These are phyloP conservation scores for Aspergillus aculeatus DNA, from an alignment of 2,329 filamentous ascomycete species.

Conservation along the genomic window DNA sequence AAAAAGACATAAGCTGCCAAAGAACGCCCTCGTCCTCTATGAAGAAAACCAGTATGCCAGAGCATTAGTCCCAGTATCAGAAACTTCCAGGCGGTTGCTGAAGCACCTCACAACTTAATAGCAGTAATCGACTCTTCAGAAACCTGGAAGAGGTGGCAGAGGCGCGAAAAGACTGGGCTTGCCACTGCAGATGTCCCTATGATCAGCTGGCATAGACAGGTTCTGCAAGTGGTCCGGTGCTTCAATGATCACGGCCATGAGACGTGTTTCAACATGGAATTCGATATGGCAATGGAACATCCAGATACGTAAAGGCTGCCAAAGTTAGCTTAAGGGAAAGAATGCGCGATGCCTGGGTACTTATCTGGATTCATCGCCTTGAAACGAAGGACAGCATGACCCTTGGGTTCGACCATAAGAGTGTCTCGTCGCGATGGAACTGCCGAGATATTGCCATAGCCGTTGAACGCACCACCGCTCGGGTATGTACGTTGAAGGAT, in stretches of 20 bases:
- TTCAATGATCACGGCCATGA: slow-evolving; percentile 34
- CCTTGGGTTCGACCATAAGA: slow-evolving; percentile 33
- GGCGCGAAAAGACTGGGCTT: slow-evolving; percentile 1
- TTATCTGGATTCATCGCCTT: slow-evolving; percentile 36
- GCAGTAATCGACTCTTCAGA: neutral
- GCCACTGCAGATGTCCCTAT: slow-evolving; percentile 2
- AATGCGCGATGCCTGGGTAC: neutral
- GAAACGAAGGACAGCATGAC: slow-evolving; percentile 36
- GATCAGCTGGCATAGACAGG: slow-evolving; percentile 5
- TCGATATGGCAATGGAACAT: slow-evolving; percentile 39
- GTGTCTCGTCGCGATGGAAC: slow-evolving; percentile 35
- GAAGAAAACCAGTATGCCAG: neutral
- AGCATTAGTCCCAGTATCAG: no score
- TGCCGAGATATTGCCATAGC: slow-evolving; percentile 25
- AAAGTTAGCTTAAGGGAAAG: neutral
- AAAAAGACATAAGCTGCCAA: neutral
- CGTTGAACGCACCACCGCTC: slow-evolving; percentile 28
- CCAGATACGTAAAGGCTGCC: slow-evolving; percentile 26
- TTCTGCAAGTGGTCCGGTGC: slow-evolving; percentile 24
- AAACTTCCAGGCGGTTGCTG: neutral
- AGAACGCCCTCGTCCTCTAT: neutral
- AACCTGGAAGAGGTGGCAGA: neutral
- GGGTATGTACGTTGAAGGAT: slow-evolving; percentile 36
- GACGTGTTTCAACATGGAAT: slow-evolving; percentile 36
- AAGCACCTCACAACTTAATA: neutral